Evolutionary conservation across 164 flowering plant species (phyloP), one percentile per base, ranked within the genome.

Genomic region (Stephania yunnanensis): DNA sequence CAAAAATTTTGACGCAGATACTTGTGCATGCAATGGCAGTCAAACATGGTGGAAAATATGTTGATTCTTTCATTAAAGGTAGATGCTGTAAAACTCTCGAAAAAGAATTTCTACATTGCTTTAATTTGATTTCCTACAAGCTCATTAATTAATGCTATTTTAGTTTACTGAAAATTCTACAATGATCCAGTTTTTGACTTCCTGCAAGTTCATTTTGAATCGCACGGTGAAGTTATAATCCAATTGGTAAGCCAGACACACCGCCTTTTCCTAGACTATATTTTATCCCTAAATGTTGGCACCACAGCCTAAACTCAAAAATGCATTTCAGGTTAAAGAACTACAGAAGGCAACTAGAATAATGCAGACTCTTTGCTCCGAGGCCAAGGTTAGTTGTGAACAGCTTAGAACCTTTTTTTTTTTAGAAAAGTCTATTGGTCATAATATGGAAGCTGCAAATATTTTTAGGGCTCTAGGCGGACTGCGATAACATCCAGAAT

Each of bases 301-400:
- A 9, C 73, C 65, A 17, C 17, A 58, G 20, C 2, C 11, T 30
- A 22, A 9, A 61, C 50, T 63, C 8, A 76, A 44, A 65, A 46
- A 58, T 52, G 46, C 19, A 42, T 52, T 68, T 74, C 83, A 93
- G 98, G 88, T 93, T 72, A 87, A 75, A 76, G 92, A 88, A 78
- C 94, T 93, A 71, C 98, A 93, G 76, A 93, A 88, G 83, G 98
- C 95, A 74, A 93, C 98, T 55, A 88, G 95, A 83, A 92, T 88
- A 25, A 86, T 92, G 45, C 98, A 93, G 79, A 86, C 90, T 36
- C 86, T 93, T 25, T 93, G 98, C 80, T 90, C 95, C 71, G 98
- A 92, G 80, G 98, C 97, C 71, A 93, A 92, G 95, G 98, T 92
- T 61, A 77, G 80, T 66, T 53, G 53, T 71, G 61, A 4, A 36